A percentile compares a stretch with the other conserved stretches of the same genome.
Conservation (phyloP, 2,329 filamentous ascomycete species). For the Cercospora sp. region DNA sequence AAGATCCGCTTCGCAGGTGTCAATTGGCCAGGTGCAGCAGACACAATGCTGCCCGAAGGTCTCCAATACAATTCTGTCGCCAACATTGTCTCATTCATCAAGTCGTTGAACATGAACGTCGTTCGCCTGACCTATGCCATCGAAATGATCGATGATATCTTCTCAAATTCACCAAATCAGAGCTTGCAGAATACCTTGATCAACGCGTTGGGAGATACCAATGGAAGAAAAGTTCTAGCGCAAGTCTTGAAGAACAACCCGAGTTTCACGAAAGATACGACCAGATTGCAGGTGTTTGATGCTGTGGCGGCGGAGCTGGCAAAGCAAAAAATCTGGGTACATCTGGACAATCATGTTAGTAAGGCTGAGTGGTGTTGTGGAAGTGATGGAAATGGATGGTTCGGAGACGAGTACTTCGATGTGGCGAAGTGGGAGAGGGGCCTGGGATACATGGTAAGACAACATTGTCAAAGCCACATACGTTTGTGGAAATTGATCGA, state of each 20-base stretch:
- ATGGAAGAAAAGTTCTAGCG: slow-evolving; percentile 55
- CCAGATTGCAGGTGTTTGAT: slow-evolving; percentile 51
- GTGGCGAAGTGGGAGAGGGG: slow-evolving; percentile 62
- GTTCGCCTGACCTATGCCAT: slow-evolving; percentile 64
- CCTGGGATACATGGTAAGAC: slow-evolving; percentile 57
- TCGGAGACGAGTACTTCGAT: slow-evolving; percentile 59
- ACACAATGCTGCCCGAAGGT: slow-evolving; percentile 66
- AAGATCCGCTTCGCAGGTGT: slow-evolving; percentile 51
- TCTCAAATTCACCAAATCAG: slow-evolving; percentile 20
- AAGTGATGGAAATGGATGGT: slow-evolving; percentile 47
- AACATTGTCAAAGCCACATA: background rate
- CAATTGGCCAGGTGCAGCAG: slow-evolving; percentile 63
- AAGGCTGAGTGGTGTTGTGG: slow-evolving; percentile 59
- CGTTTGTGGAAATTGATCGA: background rate
- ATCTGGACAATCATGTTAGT: slow-evolving; percentile 65
- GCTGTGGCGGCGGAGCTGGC: slow-evolving; percentile 56
- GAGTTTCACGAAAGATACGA: slow-evolving; percentile 51
- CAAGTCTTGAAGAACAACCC: slow-evolving; percentile 61
- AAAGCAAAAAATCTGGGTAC: slow-evolving; percentile 55
- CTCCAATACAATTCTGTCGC: slow-evolving; percentile 61
- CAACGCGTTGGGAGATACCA: slow-evolving; percentile 49
- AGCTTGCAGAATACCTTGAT: slow-evolving; percentile 26
- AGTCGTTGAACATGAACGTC: slow-evolving; percentile 43
- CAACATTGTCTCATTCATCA: slow-evolving; percentile 57
- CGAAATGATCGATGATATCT: slow-evolving; percentile 58